Evolutionary conservation across 1,284 basidiomycete species (phyloP).

Genomic region (Irpex sp.): DNA sequence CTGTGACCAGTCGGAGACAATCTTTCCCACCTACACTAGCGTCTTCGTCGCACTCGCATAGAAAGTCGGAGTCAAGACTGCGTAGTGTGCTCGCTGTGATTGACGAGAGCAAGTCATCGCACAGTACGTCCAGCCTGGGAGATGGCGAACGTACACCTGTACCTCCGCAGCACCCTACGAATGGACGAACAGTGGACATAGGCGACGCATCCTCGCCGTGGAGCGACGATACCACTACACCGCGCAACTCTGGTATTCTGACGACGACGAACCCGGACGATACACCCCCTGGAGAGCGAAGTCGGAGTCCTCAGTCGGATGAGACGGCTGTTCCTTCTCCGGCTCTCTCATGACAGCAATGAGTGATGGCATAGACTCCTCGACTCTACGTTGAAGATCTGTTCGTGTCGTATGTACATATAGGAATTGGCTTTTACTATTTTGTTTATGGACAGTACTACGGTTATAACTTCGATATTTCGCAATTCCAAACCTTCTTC

Average conservation of each 20-base stretch:
- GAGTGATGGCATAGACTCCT: neutral
- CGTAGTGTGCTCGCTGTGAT: constrained; percentile 62
- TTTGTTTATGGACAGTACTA: neutral
- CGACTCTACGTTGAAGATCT: neutral
- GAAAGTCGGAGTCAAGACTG: constrained; percentile 66
- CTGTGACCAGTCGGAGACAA: constrained; percentile 40
- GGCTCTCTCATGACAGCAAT: constrained; percentile 7
- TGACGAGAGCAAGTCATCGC: constrained; percentile 46
- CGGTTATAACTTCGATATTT: too few relatives aligned
- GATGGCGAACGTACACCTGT: constrained; percentile 16
- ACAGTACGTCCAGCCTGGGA: constrained; percentile 21
- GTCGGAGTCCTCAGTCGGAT: constrained; percentile 16
- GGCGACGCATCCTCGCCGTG: constrained; percentile 4
- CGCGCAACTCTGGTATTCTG: constrained; percentile 9
- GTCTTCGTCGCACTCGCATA: constrained; percentile 33
- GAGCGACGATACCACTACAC: constrained; percentile 12
- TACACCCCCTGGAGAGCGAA: constrained; percentile 9
- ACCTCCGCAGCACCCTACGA: neutral
- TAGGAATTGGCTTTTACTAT: neutral
- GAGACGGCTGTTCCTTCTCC: constrained; percentile 7
- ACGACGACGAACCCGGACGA: constrained; percentile 5
- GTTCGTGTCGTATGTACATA: neutral
- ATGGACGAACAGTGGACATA: constrained; percentile 4
- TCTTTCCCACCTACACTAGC: constrained; percentile 43
- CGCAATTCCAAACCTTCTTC: too few relatives aligned